phyloP scores from a whole-genome alignment of 805 yeast genomes.

The Candida boidinii region DNA sequence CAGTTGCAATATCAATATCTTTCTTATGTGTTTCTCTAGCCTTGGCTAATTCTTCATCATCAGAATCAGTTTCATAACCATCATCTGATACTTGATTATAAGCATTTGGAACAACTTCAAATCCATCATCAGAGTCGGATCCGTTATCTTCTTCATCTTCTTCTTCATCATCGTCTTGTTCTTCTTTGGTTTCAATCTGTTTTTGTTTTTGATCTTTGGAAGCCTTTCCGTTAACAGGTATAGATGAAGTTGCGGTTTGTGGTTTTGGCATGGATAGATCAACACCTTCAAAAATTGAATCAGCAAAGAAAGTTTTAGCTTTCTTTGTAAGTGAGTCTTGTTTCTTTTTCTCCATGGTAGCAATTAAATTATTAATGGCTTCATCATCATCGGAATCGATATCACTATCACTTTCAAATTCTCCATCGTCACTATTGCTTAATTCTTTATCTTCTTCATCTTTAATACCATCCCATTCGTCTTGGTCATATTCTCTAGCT shows the following conservation, averaged over 20 bases:
- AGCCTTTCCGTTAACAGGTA: conserved; percentile 6
- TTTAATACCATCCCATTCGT: conserved; percentile 75
- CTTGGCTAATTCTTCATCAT: conserved; percentile 39
- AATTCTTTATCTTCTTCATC: conserved; percentile 27
- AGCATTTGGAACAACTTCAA: conserved; percentile 39
- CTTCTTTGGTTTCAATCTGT: conserved; percentile 6
- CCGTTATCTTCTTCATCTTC: conserved; percentile 10
- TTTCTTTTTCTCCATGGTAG: conserved; percentile 38
- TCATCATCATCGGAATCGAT: conserved; percentile 65
- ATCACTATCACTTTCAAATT: conserved; percentile 30
- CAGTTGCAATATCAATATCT: conserved; percentile 76
- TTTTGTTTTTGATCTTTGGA: conserved; percentile 7
- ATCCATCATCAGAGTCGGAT: conserved; percentile 21
- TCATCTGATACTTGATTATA: conserved; percentile 26
- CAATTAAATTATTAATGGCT: conserved; percentile 50
- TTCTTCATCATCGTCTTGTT: conserved; percentile 6
- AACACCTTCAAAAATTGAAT: conserved; percentile 44
- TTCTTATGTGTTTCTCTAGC: conserved; percentile 41
- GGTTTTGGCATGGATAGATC: conserved; percentile 23
- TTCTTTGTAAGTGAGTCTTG: conserved; percentile 37
- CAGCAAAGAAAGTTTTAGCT: conserved; percentile 35
- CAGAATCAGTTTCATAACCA: conserved; percentile 40
- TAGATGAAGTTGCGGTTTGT: conserved; percentile 5
- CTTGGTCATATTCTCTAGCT: conserved; percentile 69
- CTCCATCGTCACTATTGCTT: conserved; percentile 36